phyloP scores from a whole-genome alignment of 108 stramenopile genomes.

The Cyclotella sp. region DNA sequence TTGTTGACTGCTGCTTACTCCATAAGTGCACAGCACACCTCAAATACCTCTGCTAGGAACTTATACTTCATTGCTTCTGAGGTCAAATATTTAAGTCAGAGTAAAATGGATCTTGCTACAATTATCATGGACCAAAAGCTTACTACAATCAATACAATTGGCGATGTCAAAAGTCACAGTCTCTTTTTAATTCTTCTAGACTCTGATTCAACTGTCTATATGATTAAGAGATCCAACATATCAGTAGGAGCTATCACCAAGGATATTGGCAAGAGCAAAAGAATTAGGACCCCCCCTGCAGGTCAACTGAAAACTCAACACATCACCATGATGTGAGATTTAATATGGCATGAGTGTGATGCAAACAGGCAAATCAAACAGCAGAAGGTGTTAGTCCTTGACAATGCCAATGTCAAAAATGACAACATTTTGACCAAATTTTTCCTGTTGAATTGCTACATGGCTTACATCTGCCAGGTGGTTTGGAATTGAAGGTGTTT shows the following conservation, averaged over 20 bases:
- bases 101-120: not conserved
- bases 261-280: not conserved
- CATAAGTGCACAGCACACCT: not conserved
- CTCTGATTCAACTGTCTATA: conserved; percentile 11
- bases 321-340: conserved; percentile 2
- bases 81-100: not conserved
- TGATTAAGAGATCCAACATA: conserved; percentile 14
- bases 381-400: conserved; percentile 12
- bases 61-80: not conserved
- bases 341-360: conserved; percentile 25
- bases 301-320: not conserved
- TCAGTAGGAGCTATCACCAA: not conserved
- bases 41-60: not conserved
- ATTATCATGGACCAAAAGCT: conserved; percentile 2
- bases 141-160: conserved; percentile 16
- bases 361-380: conserved; percentile 16
- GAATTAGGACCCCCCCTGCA: not conserved
- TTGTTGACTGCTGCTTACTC: too few relatives aligned
- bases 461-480: not conserved
- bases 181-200: conserved; percentile 15
- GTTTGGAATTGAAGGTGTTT: not conserved
- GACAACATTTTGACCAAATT: conserved; percentile 21
- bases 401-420: conserved; percentile 17
- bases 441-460: not conserved
- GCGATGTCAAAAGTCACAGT: not conserved